Conservation (phyloP, 768 basidiomycete genomes). For the Daedaleopsis nitida region DNA sequence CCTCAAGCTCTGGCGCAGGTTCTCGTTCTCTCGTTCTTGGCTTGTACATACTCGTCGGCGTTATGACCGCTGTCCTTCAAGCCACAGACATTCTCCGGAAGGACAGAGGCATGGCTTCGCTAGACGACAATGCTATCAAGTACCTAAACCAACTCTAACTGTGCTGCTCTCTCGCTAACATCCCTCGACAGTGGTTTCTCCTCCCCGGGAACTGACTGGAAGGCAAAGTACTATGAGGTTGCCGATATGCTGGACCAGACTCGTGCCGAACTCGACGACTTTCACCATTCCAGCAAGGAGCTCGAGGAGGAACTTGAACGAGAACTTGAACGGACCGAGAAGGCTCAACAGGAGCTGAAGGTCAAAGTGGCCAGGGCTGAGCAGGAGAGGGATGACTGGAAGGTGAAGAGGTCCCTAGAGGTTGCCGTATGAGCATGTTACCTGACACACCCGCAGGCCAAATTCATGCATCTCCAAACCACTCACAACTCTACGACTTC, state of each 20-base stretch:
- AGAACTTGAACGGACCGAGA: conserved; percentile 87
- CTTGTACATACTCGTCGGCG: conserved; percentile 21
- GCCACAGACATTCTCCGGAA: conserved; percentile 58
- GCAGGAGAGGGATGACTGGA: conserved; percentile 87
- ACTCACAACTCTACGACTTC: conserved; percentile 88
- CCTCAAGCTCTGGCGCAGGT: conserved; percentile 14
- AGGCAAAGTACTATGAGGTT: conserved; percentile 77
- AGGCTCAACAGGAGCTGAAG: conserved; percentile 77
- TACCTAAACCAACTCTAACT: conserved; percentile 34
- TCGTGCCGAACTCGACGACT: conserved; percentile 82
- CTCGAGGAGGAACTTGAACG: conserved; percentile 92
- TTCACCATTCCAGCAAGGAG: conserved; percentile 85
- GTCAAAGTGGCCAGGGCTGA: conserved; percentile 72
- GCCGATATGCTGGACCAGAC: conserved; percentile 85
- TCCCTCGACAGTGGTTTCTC: conserved; percentile 50
- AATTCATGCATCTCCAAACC: conserved; percentile 87
- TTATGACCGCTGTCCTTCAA: conserved; percentile 57
- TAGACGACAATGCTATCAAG: conserved; percentile 69
- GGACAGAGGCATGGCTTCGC: conserved; percentile 56
- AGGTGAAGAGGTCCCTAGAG: conserved; percentile 51
- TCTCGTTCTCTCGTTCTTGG: conserved; percentile 12
- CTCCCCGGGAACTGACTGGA: conserved; percentile 66
- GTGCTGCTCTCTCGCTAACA: conserved; percentile 12
- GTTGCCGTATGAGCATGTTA: conserved; percentile 12
- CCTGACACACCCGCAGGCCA: conserved; percentile 48